These are phyloP conservation scores for Pseudogymnoascus sp. DNA, from an alignment of 2,329 filamentous ascomycete species.

Conservation along the genomic window DNA sequence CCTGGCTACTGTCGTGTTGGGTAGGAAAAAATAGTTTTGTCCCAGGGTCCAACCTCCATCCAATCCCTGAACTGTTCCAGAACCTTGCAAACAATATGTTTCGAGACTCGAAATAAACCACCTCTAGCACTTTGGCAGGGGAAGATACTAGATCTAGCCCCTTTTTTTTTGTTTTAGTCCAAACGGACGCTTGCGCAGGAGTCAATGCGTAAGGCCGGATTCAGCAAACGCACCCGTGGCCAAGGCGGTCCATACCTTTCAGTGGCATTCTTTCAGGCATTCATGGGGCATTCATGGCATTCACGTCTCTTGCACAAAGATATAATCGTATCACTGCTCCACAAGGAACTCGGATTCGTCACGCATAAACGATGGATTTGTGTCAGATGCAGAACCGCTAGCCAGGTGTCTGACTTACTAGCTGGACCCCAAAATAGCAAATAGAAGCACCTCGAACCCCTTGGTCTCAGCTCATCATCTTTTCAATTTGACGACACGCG, in stretches of 20 bases:
- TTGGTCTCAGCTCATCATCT: constrained; percentile 6
- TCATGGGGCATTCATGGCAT: background rate
- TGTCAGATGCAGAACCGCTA: background rate
- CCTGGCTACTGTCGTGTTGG: background rate
- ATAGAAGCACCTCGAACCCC: background rate
- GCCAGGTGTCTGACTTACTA: constrained; percentile 2
- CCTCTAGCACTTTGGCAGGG: background rate
- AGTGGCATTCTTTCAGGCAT: background rate
- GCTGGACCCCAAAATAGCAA: background rate
- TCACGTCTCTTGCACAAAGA: background rate
- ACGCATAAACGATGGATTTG: constrained; percentile 2
- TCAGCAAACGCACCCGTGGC: background rate
- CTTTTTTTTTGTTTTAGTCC: background rate
- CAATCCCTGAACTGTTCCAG: background rate
- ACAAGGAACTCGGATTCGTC: background rate
- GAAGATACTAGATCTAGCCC: background rate
- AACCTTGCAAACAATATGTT: constrained; percentile 6
- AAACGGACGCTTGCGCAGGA: constrained; percentile 8
- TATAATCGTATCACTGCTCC: background rate
- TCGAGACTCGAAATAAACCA: background rate
- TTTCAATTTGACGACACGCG: constrained; percentile 5
- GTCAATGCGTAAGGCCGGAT: constrained; percentile 4
- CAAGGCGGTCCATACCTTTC: background rate
- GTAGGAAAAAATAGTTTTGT: background rate
- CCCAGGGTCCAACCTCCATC: background rate